Base-by-base conservation (phyloP, 2,329 filamentous ascomycete genomes). In the Pseudogymnoascus sp. region DNA sequence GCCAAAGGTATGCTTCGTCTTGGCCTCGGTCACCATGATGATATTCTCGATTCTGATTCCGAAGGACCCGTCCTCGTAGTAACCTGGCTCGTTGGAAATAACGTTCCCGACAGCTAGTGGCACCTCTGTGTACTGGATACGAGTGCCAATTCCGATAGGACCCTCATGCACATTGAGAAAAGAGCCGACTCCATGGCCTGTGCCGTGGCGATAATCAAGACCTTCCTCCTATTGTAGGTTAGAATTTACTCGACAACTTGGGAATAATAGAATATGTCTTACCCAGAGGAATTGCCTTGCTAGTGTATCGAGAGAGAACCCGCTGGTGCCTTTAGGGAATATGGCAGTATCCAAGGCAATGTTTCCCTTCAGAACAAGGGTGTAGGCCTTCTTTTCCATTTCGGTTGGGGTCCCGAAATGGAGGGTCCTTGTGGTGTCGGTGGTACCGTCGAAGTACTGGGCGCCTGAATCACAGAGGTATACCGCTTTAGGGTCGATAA, bases 141-240 rank as follows among this genome's bases (percentile, higher is more conserved):
- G 83, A 8, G 92, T 97, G 28, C 94, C 94, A 63, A 99, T 95
- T 18, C 94, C 94, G 64, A 99, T 96, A 1, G 94, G 94, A 0
- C 94, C 94, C 76, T 99, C 94, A 72, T 99, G 94, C 0, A 99
- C 94, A 67, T 99, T 99, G 69, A 99, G 77, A 74, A 88, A 99
- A 1, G 91, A 96, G 28, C 94, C 94, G 35, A 99, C 89, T 43
- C 94, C 94, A 72, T 99, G 94, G 8, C 94, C 94, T 4, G 94
- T 99, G 61, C 94, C 94, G 72, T 99, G 94, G 37, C 94, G 85
- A 74, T 97, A 99, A 72, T 99, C 94, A 11, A 99, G 79, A 0
- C 94, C 94, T 70, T 93, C 82, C 70, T 79, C 78, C 81, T 83
- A 62, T 57, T 18, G 30, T 57, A 22, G 34, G 32, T 64, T 61